A percentile compares a stretch with the other conserved stretches of the same genome.
These are phyloP conservation scores for Naganishia liquefaciens DNA, from an alignment of 1,284 basidiomycete species.

Conservation along the genomic window DNA sequence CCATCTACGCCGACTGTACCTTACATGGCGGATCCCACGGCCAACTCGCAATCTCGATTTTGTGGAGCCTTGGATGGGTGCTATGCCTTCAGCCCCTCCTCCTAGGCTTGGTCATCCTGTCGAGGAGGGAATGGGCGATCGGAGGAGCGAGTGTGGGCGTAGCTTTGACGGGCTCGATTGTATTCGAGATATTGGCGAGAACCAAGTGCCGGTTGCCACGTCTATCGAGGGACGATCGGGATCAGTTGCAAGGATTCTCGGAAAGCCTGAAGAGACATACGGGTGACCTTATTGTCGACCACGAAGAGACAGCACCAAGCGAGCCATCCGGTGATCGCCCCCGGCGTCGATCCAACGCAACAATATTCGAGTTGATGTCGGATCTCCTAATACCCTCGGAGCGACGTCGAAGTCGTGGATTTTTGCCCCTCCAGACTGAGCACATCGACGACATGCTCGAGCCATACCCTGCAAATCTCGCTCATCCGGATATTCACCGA, in stretches of 20 bases:
- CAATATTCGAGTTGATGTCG: slow-evolving; percentile 35
- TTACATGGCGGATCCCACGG: slow-evolving; percentile 68
- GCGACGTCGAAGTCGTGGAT: slow-evolving; percentile 35
- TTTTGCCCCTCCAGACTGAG: slow-evolving; percentile 61
- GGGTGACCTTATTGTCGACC: slow-evolving; percentile 8
- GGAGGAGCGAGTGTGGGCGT: slow-evolving; percentile 52
- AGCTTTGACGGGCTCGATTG: background rate
- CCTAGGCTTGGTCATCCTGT: slow-evolving; percentile 69
- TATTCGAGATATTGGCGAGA: slow-evolving; percentile 39
- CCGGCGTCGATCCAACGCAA: slow-evolving; percentile 31
- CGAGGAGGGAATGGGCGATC: slow-evolving; percentile 67
- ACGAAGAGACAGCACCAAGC: background rate
- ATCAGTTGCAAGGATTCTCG: background rate
- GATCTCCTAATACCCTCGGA: slow-evolving; percentile 27
- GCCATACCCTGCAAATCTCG: slow-evolving; percentile 42
- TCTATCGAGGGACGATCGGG: background rate
- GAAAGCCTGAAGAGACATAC: background rate
- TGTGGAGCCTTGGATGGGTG: slow-evolving; percentile 61
- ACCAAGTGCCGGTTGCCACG: background rate
- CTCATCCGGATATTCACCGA: slow-evolving; percentile 42
- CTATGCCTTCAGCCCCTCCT: slow-evolving; percentile 67
- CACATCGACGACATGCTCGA: slow-evolving; percentile 72
- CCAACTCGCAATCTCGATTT: slow-evolving; percentile 68
- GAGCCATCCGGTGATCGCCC: background rate
- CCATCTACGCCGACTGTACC: slow-evolving; percentile 71